Evolutionary conservation across 176 grass and related monocot species (phyloP), one percentile per base, ranked within the genome.

Genomic region (Canna indica): DNA sequence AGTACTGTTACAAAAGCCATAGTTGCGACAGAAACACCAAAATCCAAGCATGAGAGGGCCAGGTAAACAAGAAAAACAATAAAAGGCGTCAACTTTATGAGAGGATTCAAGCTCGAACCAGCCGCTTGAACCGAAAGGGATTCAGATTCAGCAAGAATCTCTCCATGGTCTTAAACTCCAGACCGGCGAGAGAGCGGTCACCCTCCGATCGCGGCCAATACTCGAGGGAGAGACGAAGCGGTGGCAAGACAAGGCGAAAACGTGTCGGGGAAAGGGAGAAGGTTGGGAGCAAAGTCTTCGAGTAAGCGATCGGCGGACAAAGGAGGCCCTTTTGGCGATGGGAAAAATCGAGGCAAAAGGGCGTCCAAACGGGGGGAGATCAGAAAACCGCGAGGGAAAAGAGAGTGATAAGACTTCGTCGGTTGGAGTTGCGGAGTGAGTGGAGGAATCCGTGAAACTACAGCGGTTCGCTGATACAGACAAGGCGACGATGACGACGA

Each of bases 101-200:
- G 48, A n/a, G 48, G 64, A 44, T n/a, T 63, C 70, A 68, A 12
- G 70, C 71, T 14, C 47, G 80, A 75, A 71, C 77, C 77, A 70
- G 70, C 84, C 63, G 84, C 86, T 90, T 99, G 75, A 88, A 87
- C 60, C 86, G 89, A 77, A 93, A 90, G 36, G 90, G 94, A 73
- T 93, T 93, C 61, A 99, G 75, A 70, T 86, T 88, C 68, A 93
- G 79, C 77, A 90, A 47, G 80, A 93, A 99, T 16, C 78, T 78
- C 68, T 88, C 90, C 95, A 94, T 99, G 78, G 22, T 17, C 7
- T 7, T 54, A 28, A 18, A 71, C 6, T 36, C 50, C 54, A 59
- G 71, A 53, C 4, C 34, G 22, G 34, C 33, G 0, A 31, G n/a
- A 32, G 31, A 47, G 41, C n/a, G 59, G n/a, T 18, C 45, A 31